Evolutionary conservation across 2,329 filamentous ascomycete genomes (phyloP), one percentile per base, ranked within the genome.

Genomic region (Cladosporium phlei): DNA sequence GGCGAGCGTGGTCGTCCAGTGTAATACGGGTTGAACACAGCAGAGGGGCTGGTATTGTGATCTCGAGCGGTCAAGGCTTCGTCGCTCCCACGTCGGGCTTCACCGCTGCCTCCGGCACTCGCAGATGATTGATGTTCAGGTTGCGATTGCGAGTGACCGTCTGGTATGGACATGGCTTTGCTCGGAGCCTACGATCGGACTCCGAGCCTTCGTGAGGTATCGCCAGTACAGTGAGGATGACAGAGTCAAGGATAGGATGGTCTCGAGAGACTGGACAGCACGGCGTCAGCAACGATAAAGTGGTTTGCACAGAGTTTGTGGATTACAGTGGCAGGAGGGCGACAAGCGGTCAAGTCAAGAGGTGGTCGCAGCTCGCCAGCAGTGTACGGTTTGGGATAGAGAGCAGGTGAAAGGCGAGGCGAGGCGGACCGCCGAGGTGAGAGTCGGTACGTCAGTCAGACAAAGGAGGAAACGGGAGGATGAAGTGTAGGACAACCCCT

Each of bases 11-110:
- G 58, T 21, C 58, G 52, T 19, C 63, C 59, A 17, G 64, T 64
- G 49, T 63, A 65, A 51, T 61, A 66, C 6, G 63, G 64, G 44
- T 66, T 66, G 59, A 55, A 64, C 32, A 56, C 44, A n/a, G 27
- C 37, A 11, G 39, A 37, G 8, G 52, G 49, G 29, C 49, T 52
- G 17, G 27, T 27, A 34, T 45, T 32, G 32, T 32, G 30, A 9
- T 28, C 33, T 14, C 19, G 32, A 19, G n/a, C 12, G 29, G 9
- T 22, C 5, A 24, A 5, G 14, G 22, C 3, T 29, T n/a, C 28
- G 8, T 24, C 20, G 29, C 16, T 14, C n/a, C 27, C 21, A 10
- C 19, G 29, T 44, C 30, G 29, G 40, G 14, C 21, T 24, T 44
- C 40, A 27, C 40, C 40, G 22, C 21, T 27, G 17, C 28, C 30